These are phyloP conservation scores for Saccharomyces hybrid DNA, from an alignment of 1,139 yeast species.

Conservation along the genomic window DNA sequence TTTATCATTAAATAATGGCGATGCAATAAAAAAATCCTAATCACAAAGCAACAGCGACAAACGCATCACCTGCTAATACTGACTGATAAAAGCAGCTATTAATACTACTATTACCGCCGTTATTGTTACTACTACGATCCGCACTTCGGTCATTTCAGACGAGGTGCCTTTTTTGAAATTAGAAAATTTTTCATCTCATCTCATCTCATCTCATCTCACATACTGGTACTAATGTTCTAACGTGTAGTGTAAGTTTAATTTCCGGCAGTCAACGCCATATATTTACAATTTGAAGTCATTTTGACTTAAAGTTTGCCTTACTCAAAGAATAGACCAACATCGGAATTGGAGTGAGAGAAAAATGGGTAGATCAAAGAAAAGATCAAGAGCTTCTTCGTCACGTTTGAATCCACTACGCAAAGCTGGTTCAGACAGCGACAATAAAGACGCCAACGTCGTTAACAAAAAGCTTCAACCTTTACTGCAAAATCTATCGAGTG, in stretches of 20 bases:
- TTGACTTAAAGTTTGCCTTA: background rate
- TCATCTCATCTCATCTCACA: conserved; percentile 12
- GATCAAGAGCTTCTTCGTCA: conserved; percentile 51
- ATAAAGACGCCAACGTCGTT: conserved; percentile 44
- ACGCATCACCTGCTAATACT: background rate
- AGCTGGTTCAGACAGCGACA: conserved; percentile 24
- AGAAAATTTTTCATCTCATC: conserved; percentile 8
- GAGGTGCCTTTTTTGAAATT: background rate
- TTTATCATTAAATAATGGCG: background rate
- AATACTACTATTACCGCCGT: background rate
- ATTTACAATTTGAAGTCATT: background rate
- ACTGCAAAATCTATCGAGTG: conserved; percentile 53
- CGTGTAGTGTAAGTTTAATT: background rate
- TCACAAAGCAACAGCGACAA: background rate
- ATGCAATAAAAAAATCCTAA: background rate
- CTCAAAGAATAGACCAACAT: background rate
- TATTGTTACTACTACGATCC: background rate
- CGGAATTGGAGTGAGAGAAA: background rate
- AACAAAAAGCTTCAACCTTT: conserved; percentile 59
- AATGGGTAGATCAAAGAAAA: conserved; percentile 74
- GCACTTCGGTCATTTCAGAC: background rate
- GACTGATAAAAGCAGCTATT: background rate
- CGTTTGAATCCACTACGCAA: conserved; percentile 43
- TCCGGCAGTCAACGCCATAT: background rate
- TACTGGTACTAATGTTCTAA: background rate